Conservation (phyloP, 768 basidiomycete species). For the Suillus luteus region DNA sequence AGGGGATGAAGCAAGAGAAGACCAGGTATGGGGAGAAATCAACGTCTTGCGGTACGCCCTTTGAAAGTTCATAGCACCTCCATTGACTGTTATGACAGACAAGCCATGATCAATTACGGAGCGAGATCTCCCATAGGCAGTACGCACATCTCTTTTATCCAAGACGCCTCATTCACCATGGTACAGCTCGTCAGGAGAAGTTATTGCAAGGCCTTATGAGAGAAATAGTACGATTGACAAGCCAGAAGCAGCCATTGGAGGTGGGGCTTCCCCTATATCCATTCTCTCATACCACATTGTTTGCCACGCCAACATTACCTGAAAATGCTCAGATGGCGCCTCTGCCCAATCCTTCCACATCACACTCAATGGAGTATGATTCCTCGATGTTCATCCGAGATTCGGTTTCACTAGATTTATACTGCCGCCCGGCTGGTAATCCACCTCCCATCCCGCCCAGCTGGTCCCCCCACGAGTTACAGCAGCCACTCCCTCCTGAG, state of each 20-base stretch:
- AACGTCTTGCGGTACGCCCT: conserved; percentile 69
- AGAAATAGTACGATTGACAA: conserved; percentile 82
- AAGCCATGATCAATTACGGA: conserved; percentile 84
- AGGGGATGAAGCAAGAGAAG: conserved; percentile 72
- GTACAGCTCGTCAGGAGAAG: conserved; percentile 76
- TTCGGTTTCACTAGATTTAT: not conserved
- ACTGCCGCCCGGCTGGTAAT: not conserved
- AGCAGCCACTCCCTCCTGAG: not conserved
- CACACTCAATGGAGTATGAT: not conserved
- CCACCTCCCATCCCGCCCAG: not conserved
- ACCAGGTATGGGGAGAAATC: conserved; percentile 85
- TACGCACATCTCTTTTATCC: conserved; percentile 40
- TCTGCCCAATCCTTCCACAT: conserved; percentile 25
- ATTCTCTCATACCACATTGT: conserved; percentile 70
- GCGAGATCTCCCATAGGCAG: conserved; percentile 80
- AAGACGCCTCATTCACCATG: conserved; percentile 14
- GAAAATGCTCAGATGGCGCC: conserved; percentile 33
- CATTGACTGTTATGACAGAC: conserved; percentile 42
- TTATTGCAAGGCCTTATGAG: conserved; percentile 82
- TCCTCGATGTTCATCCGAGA: not conserved
- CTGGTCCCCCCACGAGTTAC: not conserved
- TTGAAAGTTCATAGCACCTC: conserved; percentile 1
- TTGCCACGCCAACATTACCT: conserved; percentile 49
- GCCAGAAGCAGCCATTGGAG: conserved; percentile 76
- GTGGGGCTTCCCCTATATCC: conserved; percentile 81